Base-by-base conservation (phyloP, 371 early-diverging fungal species). In the Rhizomucor miehei region DNA sequence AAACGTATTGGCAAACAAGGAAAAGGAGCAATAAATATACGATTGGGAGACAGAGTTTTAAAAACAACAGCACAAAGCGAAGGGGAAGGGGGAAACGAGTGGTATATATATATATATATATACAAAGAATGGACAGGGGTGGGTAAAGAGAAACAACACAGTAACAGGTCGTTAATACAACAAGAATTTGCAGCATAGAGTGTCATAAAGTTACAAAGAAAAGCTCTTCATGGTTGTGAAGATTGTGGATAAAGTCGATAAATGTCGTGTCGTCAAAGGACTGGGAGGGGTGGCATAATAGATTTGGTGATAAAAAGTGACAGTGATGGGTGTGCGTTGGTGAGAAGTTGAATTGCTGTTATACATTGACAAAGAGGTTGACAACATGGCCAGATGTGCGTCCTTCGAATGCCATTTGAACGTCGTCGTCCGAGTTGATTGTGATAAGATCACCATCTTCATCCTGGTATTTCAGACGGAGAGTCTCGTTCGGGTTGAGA, bases 401-500 rank as follows among this genome's bases (percentile, higher is more conserved):
- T 39, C 83, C 80, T 65, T 93, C 94, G 76, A 95, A 91, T 8
- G 96, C 95, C 86, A 95, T 75, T 44, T 81, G 86, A 14, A 97
- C 89, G 65, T 97, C 98, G 36, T 93, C 95, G 59, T 95, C 91
- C 10, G 86, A 87, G 57, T 87, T 87, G 62, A 97, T 87, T 29
- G 85, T 86, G 25, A 95, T 86, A 57, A 82, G 79, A 63, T 97
- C 95, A 36, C 90, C 89, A 59, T 95, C 96, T 68, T 95, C 95
- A 65, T 97, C 96, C 62, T 83, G 84, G 66, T 95, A 97, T 56
- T 89, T 86, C 41, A 95, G 80, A 38, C 87, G 81, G 20, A 95
- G 58, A 17, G 62, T 5, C 25, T 82, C 71, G n/a, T 75, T 56
- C 12, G 77, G 61, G 16, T 62, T 57, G 6, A 73, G 55, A 48